A percentile compares a stretch with the other conserved stretches of the same genome.
These are phyloP conservation scores for Parietichytrium sp. DNA, from an alignment of 108 stramenopile species.

Conservation along the genomic window DNA sequence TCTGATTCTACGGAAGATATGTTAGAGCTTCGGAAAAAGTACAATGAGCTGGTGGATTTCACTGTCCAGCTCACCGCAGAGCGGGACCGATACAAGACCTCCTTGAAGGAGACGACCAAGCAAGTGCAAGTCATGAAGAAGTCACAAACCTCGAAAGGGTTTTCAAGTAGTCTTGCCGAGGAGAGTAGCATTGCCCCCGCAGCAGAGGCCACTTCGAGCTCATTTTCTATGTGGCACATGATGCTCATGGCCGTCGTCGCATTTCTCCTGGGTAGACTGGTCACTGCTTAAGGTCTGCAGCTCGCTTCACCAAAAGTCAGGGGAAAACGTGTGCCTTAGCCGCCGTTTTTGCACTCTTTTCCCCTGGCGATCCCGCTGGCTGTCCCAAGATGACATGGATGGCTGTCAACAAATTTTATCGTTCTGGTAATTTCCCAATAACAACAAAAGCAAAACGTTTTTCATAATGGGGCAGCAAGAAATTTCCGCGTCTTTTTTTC, in stretches of 20 bases:
- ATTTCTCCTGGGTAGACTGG: background rate
- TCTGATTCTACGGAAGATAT: background rate
- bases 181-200: background rate
- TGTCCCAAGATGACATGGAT: too few relatives aligned
- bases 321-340: too few relatives aligned
- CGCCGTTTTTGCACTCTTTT: too few relatives aligned
- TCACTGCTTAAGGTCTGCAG: too few relatives aligned
- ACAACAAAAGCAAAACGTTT: too few relatives aligned
- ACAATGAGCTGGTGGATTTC: slow-evolving; percentile 85
- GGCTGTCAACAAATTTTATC: too few relatives aligned
- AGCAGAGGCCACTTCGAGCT: background rate
- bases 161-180: background rate
- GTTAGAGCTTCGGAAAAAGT: slow-evolving; percentile 73
- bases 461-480: too few relatives aligned
- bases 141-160: background rate
- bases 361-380: too few relatives aligned
- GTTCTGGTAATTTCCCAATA: too few relatives aligned
- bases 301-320: too few relatives aligned
- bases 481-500: too few relatives aligned
- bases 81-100: slow-evolving; percentile 60
- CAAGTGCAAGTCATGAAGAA: slow-evolving; percentile 1
- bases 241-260: slow-evolving; percentile 19
- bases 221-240: background rate
- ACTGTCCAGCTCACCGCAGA: slow-evolving; percentile 87
- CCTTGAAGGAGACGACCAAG: slow-evolving; percentile 25